A percentile compares a stretch with the other conserved stretches of the same genome.
These are phyloP conservation scores for Gossypium trilobum DNA, from an alignment of 441 rosid species.

Conservation along the genomic window DNA sequence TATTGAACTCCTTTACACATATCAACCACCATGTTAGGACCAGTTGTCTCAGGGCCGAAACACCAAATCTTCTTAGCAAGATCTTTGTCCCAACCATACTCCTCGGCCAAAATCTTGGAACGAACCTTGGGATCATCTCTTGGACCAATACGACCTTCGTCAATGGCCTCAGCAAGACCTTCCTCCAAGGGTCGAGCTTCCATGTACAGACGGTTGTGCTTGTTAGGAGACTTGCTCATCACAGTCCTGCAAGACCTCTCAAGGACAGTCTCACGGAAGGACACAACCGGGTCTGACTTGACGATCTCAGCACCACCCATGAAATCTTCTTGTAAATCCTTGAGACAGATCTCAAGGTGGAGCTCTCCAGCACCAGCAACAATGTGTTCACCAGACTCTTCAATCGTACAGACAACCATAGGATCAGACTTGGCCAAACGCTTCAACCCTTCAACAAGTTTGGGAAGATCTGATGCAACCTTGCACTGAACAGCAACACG, in stretches of 20 bases:
- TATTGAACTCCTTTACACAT: conserved; percentile 21
- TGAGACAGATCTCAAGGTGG: conserved; percentile 19
- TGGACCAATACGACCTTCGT: conserved; percentile 16
- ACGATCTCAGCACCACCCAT: conserved; percentile 22
- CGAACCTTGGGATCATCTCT: conserved; percentile 19
- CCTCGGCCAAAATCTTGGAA: conserved; percentile 16
- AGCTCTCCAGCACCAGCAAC: conserved; percentile 22
- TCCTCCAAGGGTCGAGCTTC: conserved; percentile 20
- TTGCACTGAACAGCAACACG: conserved; percentile 22
- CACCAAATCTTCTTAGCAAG: conserved; percentile 20
- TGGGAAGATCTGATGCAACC: conserved; percentile 20
- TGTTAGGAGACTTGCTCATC: conserved; percentile 21
- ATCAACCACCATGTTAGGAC: conserved; percentile 19
- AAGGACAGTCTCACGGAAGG: conserved; percentile 21
- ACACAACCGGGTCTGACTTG: conserved; percentile 15
- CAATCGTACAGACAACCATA: conserved; percentile 17
- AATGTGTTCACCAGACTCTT: conserved; percentile 21
- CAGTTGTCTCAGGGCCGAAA: conserved; percentile 21
- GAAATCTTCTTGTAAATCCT: conserved; percentile 18
- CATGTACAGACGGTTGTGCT: conserved; percentile 23
- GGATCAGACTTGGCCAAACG: conserved; percentile 20
- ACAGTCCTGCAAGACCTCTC: conserved; percentile 19
- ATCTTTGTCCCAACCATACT: conserved; percentile 19
- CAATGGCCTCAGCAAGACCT: conserved; percentile 19
- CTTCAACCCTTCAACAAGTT: conserved; percentile 21